These are phyloP conservation scores for Corchorus olitorius DNA, from an alignment of 345 rosid genomes.

Conservation along the genomic window DNA sequence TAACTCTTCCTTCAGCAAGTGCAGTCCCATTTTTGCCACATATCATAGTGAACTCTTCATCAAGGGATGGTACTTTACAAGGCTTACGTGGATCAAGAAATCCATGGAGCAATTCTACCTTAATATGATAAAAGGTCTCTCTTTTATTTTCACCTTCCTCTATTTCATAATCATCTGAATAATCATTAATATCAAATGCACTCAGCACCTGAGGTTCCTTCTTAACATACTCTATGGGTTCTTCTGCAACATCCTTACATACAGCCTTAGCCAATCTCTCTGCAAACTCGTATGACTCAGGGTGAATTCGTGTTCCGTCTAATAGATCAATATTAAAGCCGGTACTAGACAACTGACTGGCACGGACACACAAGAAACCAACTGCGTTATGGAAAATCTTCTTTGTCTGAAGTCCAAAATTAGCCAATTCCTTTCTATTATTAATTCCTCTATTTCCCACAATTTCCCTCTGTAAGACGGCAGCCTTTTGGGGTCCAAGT, in stretches of 20 bases:
- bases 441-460: slow-evolving; percentile 79
- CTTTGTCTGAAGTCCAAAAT: slow-evolving; percentile 77
- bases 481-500: slow-evolving; percentile 97
- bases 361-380: slow-evolving; percentile 83
- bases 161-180: slow-evolving; percentile 30
- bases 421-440: slow-evolving; percentile 74
- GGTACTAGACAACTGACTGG: slow-evolving; percentile 80
- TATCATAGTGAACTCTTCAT: slow-evolving; percentile 88
- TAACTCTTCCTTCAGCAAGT: slow-evolving; percentile 81
- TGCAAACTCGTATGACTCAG: slow-evolving; percentile 92
- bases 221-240: slow-evolving; percentile 86
- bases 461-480: slow-evolving; percentile 78
- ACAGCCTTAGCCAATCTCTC: slow-evolving; percentile 85
- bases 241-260: slow-evolving; percentile 76
- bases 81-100: slow-evolving; percentile 83
- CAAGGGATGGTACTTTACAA: slow-evolving; percentile 72
- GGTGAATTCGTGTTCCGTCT: slow-evolving; percentile 96
- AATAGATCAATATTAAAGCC: slow-evolving; percentile 81
- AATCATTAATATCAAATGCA: slow-evolving; percentile 51
- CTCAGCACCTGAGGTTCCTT: slow-evolving; percentile 72
- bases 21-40: slow-evolving; percentile 91
- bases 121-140: slow-evolving; percentile 68
- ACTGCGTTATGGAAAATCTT: slow-evolving; percentile 86
- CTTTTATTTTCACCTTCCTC: slow-evolving; percentile 51
- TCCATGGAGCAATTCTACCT: slow-evolving; percentile 75